Conservation (phyloP, 768 basidiomycete genomes). For the Suillus luteus region DNA sequence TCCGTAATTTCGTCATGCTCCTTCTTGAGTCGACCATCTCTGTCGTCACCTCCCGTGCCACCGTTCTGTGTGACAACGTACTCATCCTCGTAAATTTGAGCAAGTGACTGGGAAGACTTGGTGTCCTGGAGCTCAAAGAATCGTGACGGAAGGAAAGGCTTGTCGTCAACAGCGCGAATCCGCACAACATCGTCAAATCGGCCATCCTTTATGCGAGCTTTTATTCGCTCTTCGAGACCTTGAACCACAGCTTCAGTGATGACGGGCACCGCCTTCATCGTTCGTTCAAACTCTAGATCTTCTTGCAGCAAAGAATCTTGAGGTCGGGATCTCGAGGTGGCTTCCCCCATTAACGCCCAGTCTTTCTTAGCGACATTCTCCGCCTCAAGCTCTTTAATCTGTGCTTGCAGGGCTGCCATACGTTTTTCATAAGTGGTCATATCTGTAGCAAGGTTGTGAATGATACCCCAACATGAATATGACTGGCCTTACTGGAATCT, state of each 20-base stretch:
- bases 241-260: slow-evolving; percentile 88
- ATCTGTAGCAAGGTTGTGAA: slow-evolving; percentile 37
- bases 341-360: slow-evolving; percentile 94
- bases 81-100: slow-evolving; percentile 95
- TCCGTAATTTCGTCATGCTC: slow-evolving; percentile 87
- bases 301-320: slow-evolving; percentile 92
- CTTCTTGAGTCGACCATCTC: slow-evolving; percentile 85
- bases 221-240: slow-evolving; percentile 87
- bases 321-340: slow-evolving; percentile 77
- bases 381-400: slow-evolving; percentile 80
- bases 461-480: neutral
- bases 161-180: slow-evolving; percentile 74
- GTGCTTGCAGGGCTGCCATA: slow-evolving; percentile 67
- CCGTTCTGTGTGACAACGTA: slow-evolving; percentile 71
- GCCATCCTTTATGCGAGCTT: slow-evolving; percentile 79
- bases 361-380: slow-evolving; percentile 89
- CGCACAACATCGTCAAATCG: slow-evolving; percentile 93
- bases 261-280: slow-evolving; percentile 82
- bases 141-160: slow-evolving; percentile 88
- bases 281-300: slow-evolving; percentile 93
- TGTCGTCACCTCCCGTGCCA: slow-evolving; percentile 61
- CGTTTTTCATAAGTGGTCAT: slow-evolving; percentile 81
- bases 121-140: slow-evolving; percentile 88
- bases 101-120: slow-evolving; percentile 85
- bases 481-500: slow-evolving; percentile 5